Base-by-base conservation (phyloP, 108 stramenopile species). In the Cylindrotheca closterium region DNA sequence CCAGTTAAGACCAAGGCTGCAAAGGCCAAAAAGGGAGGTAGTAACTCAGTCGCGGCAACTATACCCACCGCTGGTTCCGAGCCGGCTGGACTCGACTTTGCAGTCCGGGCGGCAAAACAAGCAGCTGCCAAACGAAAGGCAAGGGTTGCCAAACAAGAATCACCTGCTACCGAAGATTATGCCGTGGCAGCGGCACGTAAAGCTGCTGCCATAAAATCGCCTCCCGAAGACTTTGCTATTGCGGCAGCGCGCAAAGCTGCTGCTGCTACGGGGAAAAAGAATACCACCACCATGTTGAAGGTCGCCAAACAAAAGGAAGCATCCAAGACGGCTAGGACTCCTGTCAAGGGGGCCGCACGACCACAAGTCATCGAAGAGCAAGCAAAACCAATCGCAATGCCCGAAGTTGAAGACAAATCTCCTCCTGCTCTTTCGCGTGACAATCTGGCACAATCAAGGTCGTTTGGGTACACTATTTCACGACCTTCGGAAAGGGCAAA, bases 61-160 rank as follows among this genome's bases (percentile, higher is more conserved):
- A 69, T 53, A 26, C 78, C 81, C 3, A 73, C 75, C 22, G 27
- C 50, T 48, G 60, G 55, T 29, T 59, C 61, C 55, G 65, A 71
- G 25, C 56, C 76, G 10, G 61, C 73, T 3, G 61, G 71, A 50
- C 71, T 60, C 15, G 65, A 86, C 32, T 88, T 80, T 64, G 89
- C 86, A n/a, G 83, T 91, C 34, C 57, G 67, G 49, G 84, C 84
- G 27, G 89, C 89, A 19, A 82, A 77, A 49, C 58, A 53, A 28
- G 82, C 70, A 30, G 79, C 78, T 10, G 58, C 48, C 34, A 59
- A 42, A 25, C 60, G 56, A 59, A 60, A 30, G 46, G 55, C 51
- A 57, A 57, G 28, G 28, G 57, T 55, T 59, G 42, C 49, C 0
- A 67, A 73, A 59, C 50, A 64, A 51, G 42, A 58, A 45, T 45